Evolutionary conservation across 2,329 filamentous ascomycete genomes (phyloP).

Genomic region (Talaromyces amestolkiae): DNA sequence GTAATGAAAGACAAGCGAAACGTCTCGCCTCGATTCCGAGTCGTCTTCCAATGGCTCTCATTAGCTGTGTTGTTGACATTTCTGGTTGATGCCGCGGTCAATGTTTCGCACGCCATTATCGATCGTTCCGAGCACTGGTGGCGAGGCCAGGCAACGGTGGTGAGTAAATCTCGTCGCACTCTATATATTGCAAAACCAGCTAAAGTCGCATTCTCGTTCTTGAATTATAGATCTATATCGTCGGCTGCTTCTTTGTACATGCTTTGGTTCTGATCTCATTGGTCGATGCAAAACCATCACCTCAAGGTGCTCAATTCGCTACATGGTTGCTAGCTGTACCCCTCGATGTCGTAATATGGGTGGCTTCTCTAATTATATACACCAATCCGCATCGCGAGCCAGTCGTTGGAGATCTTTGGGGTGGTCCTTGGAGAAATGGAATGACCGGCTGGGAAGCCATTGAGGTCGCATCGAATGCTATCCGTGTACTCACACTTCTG

Average conservation of each 20-base stretch:
- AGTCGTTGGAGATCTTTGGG: slow-evolving; percentile 49
- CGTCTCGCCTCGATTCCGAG: slow-evolving; percentile 66
- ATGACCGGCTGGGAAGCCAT: slow-evolving; percentile 45
- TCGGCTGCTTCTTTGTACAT: slow-evolving; percentile 83
- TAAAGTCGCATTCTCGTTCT: neutral
- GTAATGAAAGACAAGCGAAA: slow-evolving; percentile 49
- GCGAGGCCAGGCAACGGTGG: slow-evolving; percentile 75
- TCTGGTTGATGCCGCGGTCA: slow-evolving; percentile 68
- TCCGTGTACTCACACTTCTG: slow-evolving; percentile 66
- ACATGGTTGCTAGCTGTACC: slow-evolving; percentile 74
- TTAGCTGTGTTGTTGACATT: slow-evolving; percentile 71
- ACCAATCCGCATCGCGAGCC: slow-evolving; percentile 65
- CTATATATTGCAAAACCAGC: neutral
- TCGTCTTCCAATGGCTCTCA: slow-evolving; percentile 73
- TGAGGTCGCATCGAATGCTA: slow-evolving; percentile 56
- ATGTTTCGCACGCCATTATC: slow-evolving; percentile 71
- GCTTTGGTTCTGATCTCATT: slow-evolving; percentile 81
- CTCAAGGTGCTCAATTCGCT: slow-evolving; percentile 73
- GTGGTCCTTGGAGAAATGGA: slow-evolving; percentile 40
- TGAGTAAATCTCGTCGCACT: slow-evolving; percentile 46
- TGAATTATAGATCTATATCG: slow-evolving; percentile 69
- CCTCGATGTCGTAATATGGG: slow-evolving; percentile 71
- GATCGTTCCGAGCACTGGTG: slow-evolving; percentile 69
- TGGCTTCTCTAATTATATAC: slow-evolving; percentile 67
- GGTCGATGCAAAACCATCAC: slow-evolving; percentile 77